Conservation (phyloP, 2,329 filamentous ascomycete species). For the Didymella sp. region DNA sequence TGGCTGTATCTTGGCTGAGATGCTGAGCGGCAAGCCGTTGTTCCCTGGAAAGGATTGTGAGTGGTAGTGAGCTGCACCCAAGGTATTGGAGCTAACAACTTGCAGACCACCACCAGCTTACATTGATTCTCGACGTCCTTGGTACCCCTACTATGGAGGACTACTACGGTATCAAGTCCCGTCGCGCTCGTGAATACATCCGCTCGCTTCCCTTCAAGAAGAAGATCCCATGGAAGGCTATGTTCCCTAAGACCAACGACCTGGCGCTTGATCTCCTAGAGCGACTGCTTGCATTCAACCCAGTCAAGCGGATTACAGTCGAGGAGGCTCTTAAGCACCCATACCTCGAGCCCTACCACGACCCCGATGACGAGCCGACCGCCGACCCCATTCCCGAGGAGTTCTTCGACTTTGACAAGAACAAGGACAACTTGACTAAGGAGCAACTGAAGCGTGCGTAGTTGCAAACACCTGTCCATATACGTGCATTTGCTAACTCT, state of each 20-base stretch:
- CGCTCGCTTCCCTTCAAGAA: conserved; percentile 98
- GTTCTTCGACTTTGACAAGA: conserved; percentile 99
- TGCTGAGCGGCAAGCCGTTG: conserved; percentile 96
- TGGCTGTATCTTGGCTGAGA: conserved; percentile 96
- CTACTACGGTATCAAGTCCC: conserved; percentile 99
- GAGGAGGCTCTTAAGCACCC: conserved; percentile 97
- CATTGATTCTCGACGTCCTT: conserved; percentile 93
- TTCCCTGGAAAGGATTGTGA: conserved; percentile 98
- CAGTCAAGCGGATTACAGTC: conserved; percentile 96
- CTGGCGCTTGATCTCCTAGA: conserved; percentile 91
- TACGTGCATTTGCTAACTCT: conserved; percentile 24
- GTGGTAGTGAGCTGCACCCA: conserved; percentile 41
- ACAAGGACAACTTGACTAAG: conserved; percentile 98
- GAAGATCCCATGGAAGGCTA: conserved; percentile 96
- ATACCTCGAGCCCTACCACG: conserved; percentile 98
- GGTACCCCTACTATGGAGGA: conserved; percentile 99
- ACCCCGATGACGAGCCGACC: conserved; percentile 97
- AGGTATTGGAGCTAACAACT: not conserved
- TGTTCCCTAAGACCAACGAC: conserved; percentile 99
- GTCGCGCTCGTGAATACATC: conserved; percentile 96
- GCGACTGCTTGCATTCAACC: conserved; percentile 96
- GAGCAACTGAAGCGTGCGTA: conserved; percentile 88
- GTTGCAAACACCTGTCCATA: not conserved
- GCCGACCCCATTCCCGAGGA: conserved; percentile 96
- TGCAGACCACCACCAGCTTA: conserved; percentile 94